A percentile compares a stretch with the other conserved stretches of the same genome.
These are phyloP conservation scores for Colletotrichum horii DNA, from an alignment of 2,329 filamentous ascomycete genomes.

Conservation along the genomic window DNA sequence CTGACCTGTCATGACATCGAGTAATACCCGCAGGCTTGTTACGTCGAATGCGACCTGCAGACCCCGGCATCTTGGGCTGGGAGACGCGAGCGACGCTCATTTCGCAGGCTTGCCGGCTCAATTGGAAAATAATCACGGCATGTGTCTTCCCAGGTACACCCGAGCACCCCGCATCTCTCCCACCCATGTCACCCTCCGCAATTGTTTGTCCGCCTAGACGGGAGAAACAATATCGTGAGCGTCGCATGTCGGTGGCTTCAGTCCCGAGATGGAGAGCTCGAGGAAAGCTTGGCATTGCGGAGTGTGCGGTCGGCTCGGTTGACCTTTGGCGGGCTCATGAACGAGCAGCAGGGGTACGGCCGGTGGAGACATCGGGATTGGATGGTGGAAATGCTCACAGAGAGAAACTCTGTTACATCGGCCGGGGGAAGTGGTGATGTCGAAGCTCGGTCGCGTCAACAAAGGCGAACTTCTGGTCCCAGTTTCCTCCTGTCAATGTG, in stretches of 20 bases:
- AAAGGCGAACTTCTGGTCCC: not conserved
- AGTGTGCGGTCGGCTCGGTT: not conserved
- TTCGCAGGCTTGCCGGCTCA: not conserved
- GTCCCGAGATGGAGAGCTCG: not conserved
- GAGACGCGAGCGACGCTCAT: not conserved
- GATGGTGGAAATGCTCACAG: not conserved
- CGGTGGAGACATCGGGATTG: not conserved
- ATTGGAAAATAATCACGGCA: not conserved
- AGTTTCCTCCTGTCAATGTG: not conserved
- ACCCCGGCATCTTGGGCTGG: not conserved
- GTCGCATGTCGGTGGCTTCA: conserved; percentile 19
- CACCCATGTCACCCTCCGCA: not conserved
- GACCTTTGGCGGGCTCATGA: not conserved
- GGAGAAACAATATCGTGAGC: not conserved
- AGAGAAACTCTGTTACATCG: conserved; percentile 12
- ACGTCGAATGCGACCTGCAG: not conserved
- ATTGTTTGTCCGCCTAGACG: not conserved
- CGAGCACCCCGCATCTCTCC: not conserved
- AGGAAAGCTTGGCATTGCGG: not conserved
- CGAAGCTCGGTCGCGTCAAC: not conserved
- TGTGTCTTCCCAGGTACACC: not conserved
- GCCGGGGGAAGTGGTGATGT: not conserved
- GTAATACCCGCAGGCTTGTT: not conserved
- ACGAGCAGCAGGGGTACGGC: not conserved
- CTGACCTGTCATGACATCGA: not conserved